Percentiles rank a stretch among this genome's conserved stretches.
Conservation (phyloP, 1,284 basidiomycete genomes). For the Uromyces viciae-fabae region DNA sequence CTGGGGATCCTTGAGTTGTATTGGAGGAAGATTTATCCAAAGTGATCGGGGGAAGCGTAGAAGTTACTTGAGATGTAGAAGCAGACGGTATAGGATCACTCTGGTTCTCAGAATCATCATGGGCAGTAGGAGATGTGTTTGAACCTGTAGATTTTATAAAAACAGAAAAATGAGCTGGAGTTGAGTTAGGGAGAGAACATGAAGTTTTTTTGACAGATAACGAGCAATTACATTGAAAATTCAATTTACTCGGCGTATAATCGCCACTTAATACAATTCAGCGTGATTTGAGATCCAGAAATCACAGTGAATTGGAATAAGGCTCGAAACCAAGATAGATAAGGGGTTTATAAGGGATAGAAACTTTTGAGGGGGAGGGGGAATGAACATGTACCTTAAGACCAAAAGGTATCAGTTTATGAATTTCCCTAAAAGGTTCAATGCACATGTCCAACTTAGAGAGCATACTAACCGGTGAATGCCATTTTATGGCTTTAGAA, state of each 20-base stretch:
- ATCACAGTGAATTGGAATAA: not conserved
- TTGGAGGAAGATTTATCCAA: too few species aligned
- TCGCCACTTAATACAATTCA: constrained; percentile 9
- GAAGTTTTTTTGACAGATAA: not conserved
- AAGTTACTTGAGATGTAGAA: too few species aligned
- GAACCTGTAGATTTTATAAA: too few species aligned
- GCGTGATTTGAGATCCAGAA: not conserved
- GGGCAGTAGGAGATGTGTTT: too few species aligned
- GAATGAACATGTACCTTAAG: constrained; percentile 4
- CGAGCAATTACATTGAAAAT: not conserved
- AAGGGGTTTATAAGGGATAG: not conserved
- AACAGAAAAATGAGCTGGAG: too few species aligned
- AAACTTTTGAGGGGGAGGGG: not conserved
- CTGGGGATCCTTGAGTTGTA: too few species aligned
- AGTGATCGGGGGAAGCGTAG: too few species aligned
- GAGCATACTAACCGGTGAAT: not conserved
- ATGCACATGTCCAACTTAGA: not conserved
- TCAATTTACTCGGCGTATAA: not conserved
- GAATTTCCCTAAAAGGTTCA: not conserved
- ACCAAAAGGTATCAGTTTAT: not conserved
- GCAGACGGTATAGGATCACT: too few species aligned
- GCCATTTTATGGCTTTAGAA: not conserved
- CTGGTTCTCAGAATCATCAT: too few species aligned
- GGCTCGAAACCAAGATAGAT: constrained; percentile 1
- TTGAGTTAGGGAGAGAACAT: not conserved